Percentiles rank a stretch among this genome's conserved stretches.
Conservation (phyloP, 306 rosid species). For the Inga leiocalycina region DNA sequence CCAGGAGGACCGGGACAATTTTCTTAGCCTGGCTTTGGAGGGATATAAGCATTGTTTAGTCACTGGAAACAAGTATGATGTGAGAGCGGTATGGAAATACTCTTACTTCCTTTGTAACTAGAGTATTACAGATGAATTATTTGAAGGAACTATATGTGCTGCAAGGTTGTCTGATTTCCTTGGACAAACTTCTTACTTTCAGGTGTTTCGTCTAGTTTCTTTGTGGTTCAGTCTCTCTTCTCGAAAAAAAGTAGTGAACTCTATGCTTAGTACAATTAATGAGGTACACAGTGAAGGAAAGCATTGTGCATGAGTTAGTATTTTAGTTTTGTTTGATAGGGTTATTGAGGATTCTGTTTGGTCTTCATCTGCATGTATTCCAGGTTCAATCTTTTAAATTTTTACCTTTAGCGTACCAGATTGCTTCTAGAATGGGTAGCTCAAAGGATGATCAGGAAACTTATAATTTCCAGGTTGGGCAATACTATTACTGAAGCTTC, state of each 20-base stretch:
- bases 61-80: slow-evolving; percentile 83
- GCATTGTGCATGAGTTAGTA: not conserved
- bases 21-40: slow-evolving; percentile 86
- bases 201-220: slow-evolving; percentile 90
- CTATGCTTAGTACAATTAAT: slow-evolving; percentile 68
- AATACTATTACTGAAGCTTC: slow-evolving; percentile 16
- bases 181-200: slow-evolving; percentile 40
- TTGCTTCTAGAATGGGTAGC: slow-evolving; percentile 98
- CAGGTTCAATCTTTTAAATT: slow-evolving; percentile 96
- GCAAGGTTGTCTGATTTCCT: slow-evolving; percentile 24
- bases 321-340: not conserved
- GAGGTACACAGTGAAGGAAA: slow-evolving; percentile 55
- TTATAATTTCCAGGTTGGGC: slow-evolving; percentile 77
- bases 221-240: slow-evolving; percentile 84
- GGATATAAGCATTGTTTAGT: slow-evolving; percentile 84
- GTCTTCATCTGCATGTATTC: slow-evolving; percentile 32
- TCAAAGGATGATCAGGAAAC: slow-evolving; percentile 76
- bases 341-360: slow-evolving; percentile 6
- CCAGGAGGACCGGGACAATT: slow-evolving; percentile 94
- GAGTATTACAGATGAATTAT: slow-evolving; percentile 8
- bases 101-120: slow-evolving; percentile 30
- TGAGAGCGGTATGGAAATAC: slow-evolving; percentile 81
- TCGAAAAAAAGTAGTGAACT: slow-evolving; percentile 63
- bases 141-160: slow-evolving; percentile 7
- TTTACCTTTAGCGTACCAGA: slow-evolving; percentile 85